These are phyloP conservation scores for Avena eriantha DNA, from an alignment of 176 grass and related monocot species.

Conservation along the genomic window DNA sequence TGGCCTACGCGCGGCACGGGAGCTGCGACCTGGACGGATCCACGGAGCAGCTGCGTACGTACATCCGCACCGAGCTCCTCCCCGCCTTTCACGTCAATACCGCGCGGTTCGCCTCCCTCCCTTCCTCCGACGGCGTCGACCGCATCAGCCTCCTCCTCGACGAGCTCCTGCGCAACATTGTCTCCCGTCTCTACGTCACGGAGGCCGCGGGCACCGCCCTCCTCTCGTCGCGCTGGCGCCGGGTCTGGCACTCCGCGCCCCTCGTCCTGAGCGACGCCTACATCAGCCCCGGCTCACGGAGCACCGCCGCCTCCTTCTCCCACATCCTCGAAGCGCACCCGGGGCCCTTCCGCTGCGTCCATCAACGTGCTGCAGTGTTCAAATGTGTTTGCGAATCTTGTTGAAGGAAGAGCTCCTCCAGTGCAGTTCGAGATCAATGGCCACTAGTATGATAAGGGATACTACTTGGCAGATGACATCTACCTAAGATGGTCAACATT, in stretches of 20 bases:
- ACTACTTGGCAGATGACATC: no score
- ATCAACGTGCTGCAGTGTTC: no score
- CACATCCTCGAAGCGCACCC: constrained; percentile 9
- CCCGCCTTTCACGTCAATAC: not conserved
- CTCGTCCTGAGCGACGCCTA: not conserved
- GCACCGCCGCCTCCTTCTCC: not conserved
- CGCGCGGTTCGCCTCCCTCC: not conserved
- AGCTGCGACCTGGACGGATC: not conserved
- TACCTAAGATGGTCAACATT: no score
- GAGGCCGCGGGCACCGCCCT: not conserved
- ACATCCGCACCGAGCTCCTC: constrained; percentile 1
- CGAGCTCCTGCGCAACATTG: not conserved
- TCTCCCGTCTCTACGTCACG: not conserved
- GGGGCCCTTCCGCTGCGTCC: constrained; percentile 2
- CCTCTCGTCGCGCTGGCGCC: constrained; percentile 7
- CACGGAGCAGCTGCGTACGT: not conserved
- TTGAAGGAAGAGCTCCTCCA: no score
- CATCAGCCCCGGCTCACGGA: not conserved
- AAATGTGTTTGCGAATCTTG: no score
- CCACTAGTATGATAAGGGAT: no score
- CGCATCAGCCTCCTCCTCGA: not conserved
- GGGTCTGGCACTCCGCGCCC: not conserved
- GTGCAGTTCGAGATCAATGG: no score
- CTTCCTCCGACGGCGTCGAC: not conserved
- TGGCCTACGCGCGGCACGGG: not conserved